Base-by-base conservation (phyloP, 371 early-diverging fungal species). In the Rhizopus microsporus region DNA sequence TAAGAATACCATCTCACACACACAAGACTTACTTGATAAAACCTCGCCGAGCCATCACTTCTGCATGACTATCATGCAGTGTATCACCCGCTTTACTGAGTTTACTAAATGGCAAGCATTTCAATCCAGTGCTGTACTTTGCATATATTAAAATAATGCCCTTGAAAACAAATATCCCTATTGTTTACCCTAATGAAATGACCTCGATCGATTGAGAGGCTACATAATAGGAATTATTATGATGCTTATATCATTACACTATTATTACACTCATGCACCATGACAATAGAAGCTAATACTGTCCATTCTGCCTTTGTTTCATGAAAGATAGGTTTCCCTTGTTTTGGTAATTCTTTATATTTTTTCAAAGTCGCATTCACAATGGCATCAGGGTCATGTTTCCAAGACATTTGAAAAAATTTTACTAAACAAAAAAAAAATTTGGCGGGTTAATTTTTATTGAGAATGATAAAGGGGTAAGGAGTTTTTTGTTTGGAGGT, bases 21-120 rank as follows among this genome's bases (percentile, higher is more conserved):
- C 9, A 30, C n/a, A 32, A n/a, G 4, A 54, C 45, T 59, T 78
- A 91, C 88, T 79, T 80, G 43, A 88, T 71, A 57, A 93, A 86
- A 7, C 85, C 86, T 58, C 95, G 80, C 9, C 92, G 84, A 17
- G 93, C 90, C 29, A 94, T 71, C 0, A 92, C 77, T 67, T 94
- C 95, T 10, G 93, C 95, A 68, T 94, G 95, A 61, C 83, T 80
- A 72, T 94, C 95, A 68, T 89, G 87, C 5, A 94, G 68, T 7
- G 77, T 52, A 56, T 87, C 84, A 31, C 93, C 93, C 32, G 70
- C 67, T 5, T 60, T 63, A 55, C 77, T 71, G 35, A 89, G 76
- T 65, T 86, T 84, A 54, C 74, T 75, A 52, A 73, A 69, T n/a
- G 85, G 75, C 45, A 90, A 74, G 53, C 95, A 94, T 75, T 93